Evolutionary conservation across 1,284 basidiomycete genomes (phyloP), one percentile per base, ranked within the genome.

Genomic region (Ceratobasidium sp.): DNA sequence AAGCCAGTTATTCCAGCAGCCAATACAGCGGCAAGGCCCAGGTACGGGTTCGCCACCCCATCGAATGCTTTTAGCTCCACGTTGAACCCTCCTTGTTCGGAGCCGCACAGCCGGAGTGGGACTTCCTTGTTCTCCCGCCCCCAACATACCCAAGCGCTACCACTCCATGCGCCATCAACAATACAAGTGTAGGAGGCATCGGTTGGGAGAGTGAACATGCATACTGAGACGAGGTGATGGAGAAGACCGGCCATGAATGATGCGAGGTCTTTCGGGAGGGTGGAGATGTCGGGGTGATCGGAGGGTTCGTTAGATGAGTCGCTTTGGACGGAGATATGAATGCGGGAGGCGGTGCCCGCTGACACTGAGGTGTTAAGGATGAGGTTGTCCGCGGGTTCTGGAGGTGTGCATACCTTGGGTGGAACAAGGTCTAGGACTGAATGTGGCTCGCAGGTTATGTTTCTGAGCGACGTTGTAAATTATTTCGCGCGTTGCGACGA

Each of bases 21-120:
- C 33, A 90, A 78, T 4, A 90, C 80, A 1, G 82, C 85, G 0
- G 89, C 86, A 11, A 89, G 79, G 3, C 84, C 86, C 17, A 86
- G 72, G 76, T 87, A 83, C 0, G 86, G 84, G 76, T 80, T 82
- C 15, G 84, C 81, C 8, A 89, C 90, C 4, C 87, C 91, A 77
- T 93, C 92, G 56, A 91, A 78, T 45, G 85, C 83, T 77, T 87
- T 87, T 60, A 91, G 79, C 80, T 93, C 92, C 75, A 93, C 91
- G 79, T 90, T 88, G 56, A 87, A 84, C 1, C 62, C 72, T 1
- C 65, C 69, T 0, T 83, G 82, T 7, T 84, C 84, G 1, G 85
- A 82, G 60, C 89, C 90, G 73, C 87, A 86, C 29, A 91, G 81
- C 2, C 92, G 89, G 8, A 93, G 79, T 0, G 90, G 88, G 0